Conservation (phyloP, 495 filamentous ascomycete species). For the Daldinia loculata region DNA sequence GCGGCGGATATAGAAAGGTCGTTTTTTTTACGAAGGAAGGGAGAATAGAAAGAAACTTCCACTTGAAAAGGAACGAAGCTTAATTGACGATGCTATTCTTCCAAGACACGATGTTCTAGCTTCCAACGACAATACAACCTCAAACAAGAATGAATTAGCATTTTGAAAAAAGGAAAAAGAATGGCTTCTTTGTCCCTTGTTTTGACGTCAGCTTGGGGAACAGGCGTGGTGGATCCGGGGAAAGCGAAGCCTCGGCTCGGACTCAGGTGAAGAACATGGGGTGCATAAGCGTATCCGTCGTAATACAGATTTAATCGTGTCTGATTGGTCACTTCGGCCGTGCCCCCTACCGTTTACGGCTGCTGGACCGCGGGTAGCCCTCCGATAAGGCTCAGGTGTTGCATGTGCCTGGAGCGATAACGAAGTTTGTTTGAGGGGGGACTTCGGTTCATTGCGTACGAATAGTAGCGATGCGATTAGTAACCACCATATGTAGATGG, state of each 20-base stretch:
- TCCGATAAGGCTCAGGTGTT: slow-evolving; percentile 5
- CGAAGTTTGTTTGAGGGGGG: not conserved
- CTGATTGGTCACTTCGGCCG: slow-evolving; percentile 27
- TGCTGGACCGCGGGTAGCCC: not conserved
- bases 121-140: not conserved
- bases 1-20: not conserved
- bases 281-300: not conserved
- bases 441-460: not conserved
- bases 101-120: not conserved
- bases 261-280: not conserved
- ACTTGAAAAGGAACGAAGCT: not conserved
- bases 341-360: not conserved
- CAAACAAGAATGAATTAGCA: slow-evolving; percentile 4
- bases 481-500: not conserved
- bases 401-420: not conserved
- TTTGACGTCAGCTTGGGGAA: slow-evolving; percentile 17
- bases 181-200: slow-evolving; percentile 1
- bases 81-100: slow-evolving; percentile 2
- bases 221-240: slow-evolving; percentile 14
- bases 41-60: not conserved
- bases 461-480: not conserved
- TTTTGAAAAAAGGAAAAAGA: slow-evolving; percentile 1
- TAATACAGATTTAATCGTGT: slow-evolving; percentile 21
- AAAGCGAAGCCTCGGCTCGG: slow-evolving; percentile 33
- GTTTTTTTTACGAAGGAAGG: not conserved